These are phyloP conservation scores for Macadamia integrifolia DNA, from an alignment of 164 flowering plant genomes.

Conservation along the genomic window DNA sequence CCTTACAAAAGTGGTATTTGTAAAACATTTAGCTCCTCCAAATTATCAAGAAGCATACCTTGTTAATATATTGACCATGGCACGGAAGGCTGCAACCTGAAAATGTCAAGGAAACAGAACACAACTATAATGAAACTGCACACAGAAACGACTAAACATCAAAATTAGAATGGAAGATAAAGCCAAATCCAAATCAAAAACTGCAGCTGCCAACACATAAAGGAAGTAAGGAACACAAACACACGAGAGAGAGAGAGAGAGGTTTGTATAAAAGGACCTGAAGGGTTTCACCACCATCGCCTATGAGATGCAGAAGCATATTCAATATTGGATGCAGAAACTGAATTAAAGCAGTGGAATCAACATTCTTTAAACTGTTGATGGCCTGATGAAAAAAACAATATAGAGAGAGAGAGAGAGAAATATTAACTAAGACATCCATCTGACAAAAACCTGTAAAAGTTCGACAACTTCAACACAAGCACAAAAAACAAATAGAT, in stretches of 20 bases:
- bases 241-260: not conserved
- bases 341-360: conserved; percentile 88
- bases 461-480: no score
- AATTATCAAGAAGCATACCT: conserved; percentile 36
- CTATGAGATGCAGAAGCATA: conserved; percentile 98
- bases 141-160: not conserved
- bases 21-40: not conserved
- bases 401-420: no score
- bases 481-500: not conserved
- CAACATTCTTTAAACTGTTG: conserved; percentile 97
- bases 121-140: not conserved
- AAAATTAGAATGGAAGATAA: not conserved
- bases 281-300: conserved; percentile 98
- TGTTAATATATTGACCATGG: conserved; percentile 94
- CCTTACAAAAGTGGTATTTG: not conserved
- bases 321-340: conserved; percentile 91
- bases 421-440: not conserved
- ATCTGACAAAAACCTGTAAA: not conserved
- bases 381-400: conserved; percentile 62
- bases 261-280: conserved; percentile 45
- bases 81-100: conserved; percentile 99
- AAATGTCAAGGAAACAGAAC: not conserved
- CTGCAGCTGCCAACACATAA: no score
- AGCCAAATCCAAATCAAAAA: no score
- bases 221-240: no score